Percentiles rank a stretch among this genome's conserved stretches.
Evolutionary conservation across 139 green algal genomes (phyloP).

Genomic region (Yamagishiella unicocca): DNA sequence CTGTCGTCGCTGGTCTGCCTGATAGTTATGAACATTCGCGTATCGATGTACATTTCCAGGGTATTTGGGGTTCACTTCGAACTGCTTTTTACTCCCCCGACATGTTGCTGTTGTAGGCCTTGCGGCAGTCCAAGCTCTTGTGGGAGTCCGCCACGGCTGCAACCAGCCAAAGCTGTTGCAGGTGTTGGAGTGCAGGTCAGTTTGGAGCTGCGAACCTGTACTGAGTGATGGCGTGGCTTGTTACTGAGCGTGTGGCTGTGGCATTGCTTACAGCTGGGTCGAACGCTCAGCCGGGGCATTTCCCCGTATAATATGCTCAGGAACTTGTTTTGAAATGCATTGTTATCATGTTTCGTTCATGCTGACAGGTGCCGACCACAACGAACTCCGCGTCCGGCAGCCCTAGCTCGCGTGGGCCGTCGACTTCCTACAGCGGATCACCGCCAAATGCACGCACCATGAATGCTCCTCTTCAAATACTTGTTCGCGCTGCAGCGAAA

Average conservation of each 20-base stretch:
- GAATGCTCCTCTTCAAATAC: conserved; percentile 15
- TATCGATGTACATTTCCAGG: neutral
- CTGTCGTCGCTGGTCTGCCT: neutral
- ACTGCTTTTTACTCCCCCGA: neutral
- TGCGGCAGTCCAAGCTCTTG: neutral
- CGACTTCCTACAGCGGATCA: neutral
- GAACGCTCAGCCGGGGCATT: neutral
- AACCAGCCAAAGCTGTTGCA: neutral
- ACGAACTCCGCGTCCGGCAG: neutral
- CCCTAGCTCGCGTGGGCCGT: neutral
- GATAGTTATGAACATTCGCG: neutral
- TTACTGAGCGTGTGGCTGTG: neutral
- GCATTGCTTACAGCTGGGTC: neutral
- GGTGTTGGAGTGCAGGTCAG: conserved; percentile 27
- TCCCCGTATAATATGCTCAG: no score
- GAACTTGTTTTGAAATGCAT: no score
- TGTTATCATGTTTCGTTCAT: no score
- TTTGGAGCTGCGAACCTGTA: neutral
- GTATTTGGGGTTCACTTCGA: neutral
- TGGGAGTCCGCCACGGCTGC: neutral
- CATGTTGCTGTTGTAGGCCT: neutral
- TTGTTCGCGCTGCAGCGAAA: conserved; percentile 1
- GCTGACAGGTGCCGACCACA: neutral
- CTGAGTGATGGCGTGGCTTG: no score
- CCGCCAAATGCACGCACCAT: neutral